Evolutionary conservation across 306 rosid species (phyloP), one percentile per base, ranked within the genome.

Genomic region (Ormosia emarginata): DNA sequence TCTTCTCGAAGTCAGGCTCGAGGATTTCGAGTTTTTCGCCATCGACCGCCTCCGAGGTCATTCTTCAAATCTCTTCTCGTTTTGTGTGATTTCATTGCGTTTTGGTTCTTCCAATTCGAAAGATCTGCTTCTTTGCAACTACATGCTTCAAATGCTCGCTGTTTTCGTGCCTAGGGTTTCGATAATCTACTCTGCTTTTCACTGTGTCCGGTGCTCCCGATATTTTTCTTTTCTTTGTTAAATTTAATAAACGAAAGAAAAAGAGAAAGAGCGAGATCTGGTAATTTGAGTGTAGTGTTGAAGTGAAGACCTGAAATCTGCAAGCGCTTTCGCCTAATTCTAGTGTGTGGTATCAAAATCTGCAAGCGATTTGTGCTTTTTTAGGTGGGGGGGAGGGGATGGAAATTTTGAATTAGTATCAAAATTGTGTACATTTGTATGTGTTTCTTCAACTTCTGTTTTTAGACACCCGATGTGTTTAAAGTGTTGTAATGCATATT

Each of bases 31-130:
- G 88, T 92, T 89, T 58, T 93, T 85, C 75, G 99, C 99, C 85
- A 79, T 93, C 65, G 98, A 95, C 78, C 99, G 97, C 82, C 96
- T 95, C 83, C 92, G 93, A 85, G 99, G 99, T 92, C 56, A 37
- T 10, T 43, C 40, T 18, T 79, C 64, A 2, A 63, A 41, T 68
- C 3, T 36, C 37, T 37, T 55, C 2, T 37, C 8, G 0, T 2
- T 2, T 34, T 37, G 0, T 3, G 0, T 53, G 12, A n/a, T 18
- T 15, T 40, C 15, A 6, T 32, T 33, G 7, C 14, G 7, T 29
- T 47, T 12, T 5, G 12, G 43, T 84, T 74, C 55, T 63, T 85
- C 67, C 36, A 56, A 9, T 47, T 75, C 18, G 0, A 37, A 2
- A 47, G 71, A 68, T 75, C 74, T 75, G 84, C 14, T 59, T 7